Base-by-base conservation (phyloP, 2,329 filamentous ascomycete species). In the Microcyclospora tardicrescens region DNA sequence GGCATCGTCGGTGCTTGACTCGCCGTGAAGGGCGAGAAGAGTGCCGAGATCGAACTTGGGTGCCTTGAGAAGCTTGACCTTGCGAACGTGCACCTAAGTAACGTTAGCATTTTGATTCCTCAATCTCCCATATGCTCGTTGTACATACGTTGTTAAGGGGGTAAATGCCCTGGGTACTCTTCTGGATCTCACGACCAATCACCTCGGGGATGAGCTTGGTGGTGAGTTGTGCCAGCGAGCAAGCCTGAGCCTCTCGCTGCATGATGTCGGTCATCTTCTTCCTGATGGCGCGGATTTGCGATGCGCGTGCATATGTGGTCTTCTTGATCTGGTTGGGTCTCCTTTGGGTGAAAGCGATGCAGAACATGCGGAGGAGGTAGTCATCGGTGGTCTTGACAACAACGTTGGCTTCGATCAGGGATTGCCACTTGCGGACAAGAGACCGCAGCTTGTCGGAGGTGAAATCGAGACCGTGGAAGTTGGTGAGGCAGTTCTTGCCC, bases 191-290 rank as follows among this genome's bases (percentile, higher is more conserved):
- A 63, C 91, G 87, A 59, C 91, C 91, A 67, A 98, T 96, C 56
- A 96, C 91, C 75, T 98, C 91, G 52, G 91, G 91, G 64, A 98
- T 96, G 60, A 98, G 79, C 81, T 98, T 98, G 66, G 84, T 84
- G 63, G 86, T 94, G 59, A 98, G 81, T 77, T 96, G 89, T 58
- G 84, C 81, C 54, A 98, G 79, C 51, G 86, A 93, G 79, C 86
- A 93, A 73, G 76, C 84, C 57, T 83, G 77, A 49, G 91, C 91
- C 76, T 98, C 91, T 59, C 87, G 83, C 69, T 84, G 78, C 69
- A 98, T 96, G 71, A 98, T 96, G 72, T 98, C 91, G 52, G 78
- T 83, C 91, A 98, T 98, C 85, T 98, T 96, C 78, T 87, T 91
- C 70, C 91, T 84, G 69, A 98, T 98, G 57, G 83, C 81, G 55